Percentiles rank a stretch among this genome's conserved stretches.
phyloP scores from a whole-genome alignment of 768 basidiomycete species.

The Macrolepiota dolichaula region DNA sequence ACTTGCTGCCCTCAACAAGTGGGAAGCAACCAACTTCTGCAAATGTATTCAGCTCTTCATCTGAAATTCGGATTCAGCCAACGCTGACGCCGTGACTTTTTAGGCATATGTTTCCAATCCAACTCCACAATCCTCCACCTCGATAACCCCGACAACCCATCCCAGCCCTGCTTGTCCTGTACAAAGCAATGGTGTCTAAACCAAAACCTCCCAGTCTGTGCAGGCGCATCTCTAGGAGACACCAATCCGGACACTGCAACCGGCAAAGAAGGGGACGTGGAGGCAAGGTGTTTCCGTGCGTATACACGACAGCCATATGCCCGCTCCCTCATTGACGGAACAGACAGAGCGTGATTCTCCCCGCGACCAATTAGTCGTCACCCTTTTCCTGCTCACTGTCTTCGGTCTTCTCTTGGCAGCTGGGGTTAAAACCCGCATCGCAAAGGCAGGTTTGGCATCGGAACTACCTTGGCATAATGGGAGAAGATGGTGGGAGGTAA shows the following conservation, averaged over 20 bases:
- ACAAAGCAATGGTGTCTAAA: conserved; percentile 96
- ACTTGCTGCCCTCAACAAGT: conserved; percentile 52
- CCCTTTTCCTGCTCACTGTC: conserved; percentile 83
- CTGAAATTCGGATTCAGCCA: neutral
- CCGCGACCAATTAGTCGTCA: conserved; percentile 91
- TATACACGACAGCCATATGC: conserved; percentile 16
- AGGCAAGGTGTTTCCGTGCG: conserved; percentile 94
- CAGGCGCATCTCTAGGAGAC: conserved; percentile 78
- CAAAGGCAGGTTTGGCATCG: conserved; percentile 70
- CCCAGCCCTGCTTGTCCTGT: conserved; percentile 89
- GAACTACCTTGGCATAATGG: conserved; percentile 59
- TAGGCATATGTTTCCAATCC: conserved; percentile 88
- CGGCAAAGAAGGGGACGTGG: conserved; percentile 93
- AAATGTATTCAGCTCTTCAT: conserved; percentile 61
- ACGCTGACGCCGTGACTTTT: conserved; percentile 10
- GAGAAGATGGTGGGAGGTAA: conserved; percentile 83
- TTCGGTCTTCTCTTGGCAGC: conserved; percentile 83
- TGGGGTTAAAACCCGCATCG: conserved; percentile 79
- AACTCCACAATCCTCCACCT: conserved; percentile 86
- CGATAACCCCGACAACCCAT: conserved; percentile 76
- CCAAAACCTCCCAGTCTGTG: conserved; percentile 83
- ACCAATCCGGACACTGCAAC: conserved; percentile 91
- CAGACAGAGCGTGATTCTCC: conserved; percentile 86
- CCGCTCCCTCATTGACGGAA: conserved; percentile 12
- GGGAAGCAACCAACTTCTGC: conserved; percentile 90